These are phyloP conservation scores for Periconia sp. DNA, from an alignment of 2,329 filamentous ascomycete species.

Conservation along the genomic window DNA sequence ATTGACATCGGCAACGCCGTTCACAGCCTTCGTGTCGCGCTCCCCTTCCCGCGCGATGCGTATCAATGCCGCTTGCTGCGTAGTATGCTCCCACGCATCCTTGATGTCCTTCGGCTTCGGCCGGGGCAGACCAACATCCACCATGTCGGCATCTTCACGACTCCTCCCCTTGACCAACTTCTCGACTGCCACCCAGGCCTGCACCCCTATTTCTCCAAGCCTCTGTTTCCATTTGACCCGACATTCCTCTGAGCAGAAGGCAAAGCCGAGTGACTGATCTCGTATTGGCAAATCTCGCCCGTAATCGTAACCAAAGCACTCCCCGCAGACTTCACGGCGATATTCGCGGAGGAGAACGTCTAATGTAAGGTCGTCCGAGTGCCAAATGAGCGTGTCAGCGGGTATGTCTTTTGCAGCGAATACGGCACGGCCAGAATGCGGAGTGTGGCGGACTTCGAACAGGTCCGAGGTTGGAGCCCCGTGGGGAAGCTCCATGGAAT, in stretches of 20 bases:
- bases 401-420: conserved; percentile 47
- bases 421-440: conserved; percentile 52
- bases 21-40: background rate
- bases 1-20: background rate
- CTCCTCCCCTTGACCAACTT: conserved; percentile 34
- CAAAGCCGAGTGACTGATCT: conserved; percentile 47
- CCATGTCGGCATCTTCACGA: conserved; percentile 44
- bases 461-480: conserved; percentile 33
- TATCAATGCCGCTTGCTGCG: conserved; percentile 33
- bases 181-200: conserved; percentile 44
- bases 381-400: conserved; percentile 43
- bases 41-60: conserved; percentile 25
- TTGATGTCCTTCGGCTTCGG: conserved; percentile 35
- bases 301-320: conserved; percentile 54
- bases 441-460: conserved; percentile 50
- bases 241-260: conserved; percentile 51
- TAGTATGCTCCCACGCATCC: conserved; percentile 32
- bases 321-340: conserved; percentile 55
- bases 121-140: conserved; percentile 33
- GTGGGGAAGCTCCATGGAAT: conserved; percentile 19
- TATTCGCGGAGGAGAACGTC: conserved; percentile 54
- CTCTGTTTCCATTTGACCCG: conserved; percentile 41
- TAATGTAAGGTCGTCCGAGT: conserved; percentile 45
- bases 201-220: conserved; percentile 32
- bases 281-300: conserved; percentile 50